Percentiles rank a stretch among this genome's conserved stretches.
These are phyloP conservation scores for Podospora comata DNA, from an alignment of 495 filamentous ascomycete genomes.

Conservation along the genomic window DNA sequence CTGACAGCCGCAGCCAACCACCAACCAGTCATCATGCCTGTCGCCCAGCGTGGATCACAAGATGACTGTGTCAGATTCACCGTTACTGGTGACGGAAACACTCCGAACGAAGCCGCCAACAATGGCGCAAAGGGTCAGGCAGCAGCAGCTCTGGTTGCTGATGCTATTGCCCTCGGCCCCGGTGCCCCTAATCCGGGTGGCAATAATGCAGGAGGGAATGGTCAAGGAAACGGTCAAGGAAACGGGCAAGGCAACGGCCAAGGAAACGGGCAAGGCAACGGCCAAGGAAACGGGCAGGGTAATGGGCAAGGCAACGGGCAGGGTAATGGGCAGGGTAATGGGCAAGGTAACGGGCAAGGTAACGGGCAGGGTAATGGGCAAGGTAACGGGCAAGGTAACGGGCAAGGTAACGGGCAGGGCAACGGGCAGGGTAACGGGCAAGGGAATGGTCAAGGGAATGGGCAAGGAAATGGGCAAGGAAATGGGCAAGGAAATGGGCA, in stretches of 20 bases:
- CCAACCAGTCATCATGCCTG: conserved; percentile 33
- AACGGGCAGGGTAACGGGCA: neutral
- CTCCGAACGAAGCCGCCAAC: conserved; percentile 23
- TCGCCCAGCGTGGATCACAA: conserved; percentile 31
- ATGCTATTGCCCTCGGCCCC: conserved; percentile 23
- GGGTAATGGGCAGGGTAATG: neutral
- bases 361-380: conserved; percentile 17
- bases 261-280: neutral
- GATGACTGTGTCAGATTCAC: conserved; percentile 32
- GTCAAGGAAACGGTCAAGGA: neutral
- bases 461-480: no score
- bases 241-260: neutral
- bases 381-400: conserved; percentile 27
- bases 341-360: neutral
- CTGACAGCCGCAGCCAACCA: conserved; percentile 28
- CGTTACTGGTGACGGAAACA: conserved; percentile 19
- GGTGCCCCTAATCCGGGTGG: conserved; percentile 16
- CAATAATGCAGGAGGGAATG: conserved; percentile 1
- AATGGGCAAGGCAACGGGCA: neutral
- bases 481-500: conserved; percentile 11
- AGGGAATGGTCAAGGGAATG: no score
- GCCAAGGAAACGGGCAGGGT: neutral
- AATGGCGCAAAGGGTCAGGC: conserved; percentile 22
- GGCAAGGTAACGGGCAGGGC: neutral
- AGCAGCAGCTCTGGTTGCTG: conserved; percentile 11